Conservation (phyloP, 1,284 basidiomycete genomes). For the Tetrapyrgos nigripes region DNA sequence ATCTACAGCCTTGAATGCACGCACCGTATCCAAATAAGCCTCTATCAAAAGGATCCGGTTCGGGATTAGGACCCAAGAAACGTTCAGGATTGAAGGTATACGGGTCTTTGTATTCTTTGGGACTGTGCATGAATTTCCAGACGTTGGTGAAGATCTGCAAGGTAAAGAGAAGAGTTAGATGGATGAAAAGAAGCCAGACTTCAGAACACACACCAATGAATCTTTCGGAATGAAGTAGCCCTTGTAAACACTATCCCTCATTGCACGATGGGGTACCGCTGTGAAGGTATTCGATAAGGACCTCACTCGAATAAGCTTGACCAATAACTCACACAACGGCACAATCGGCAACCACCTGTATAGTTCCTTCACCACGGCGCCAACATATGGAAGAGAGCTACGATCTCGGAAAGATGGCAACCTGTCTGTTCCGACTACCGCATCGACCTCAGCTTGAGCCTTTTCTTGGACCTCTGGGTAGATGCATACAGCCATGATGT, state of each 20-base stretch:
- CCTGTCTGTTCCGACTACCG: conserved; percentile 28
- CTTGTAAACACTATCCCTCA: conserved; percentile 38
- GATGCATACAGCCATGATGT: conserved; percentile 33
- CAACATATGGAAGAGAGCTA: conserved; percentile 23
- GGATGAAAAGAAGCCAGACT: conserved; percentile 20
- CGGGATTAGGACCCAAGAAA: conserved; percentile 17
- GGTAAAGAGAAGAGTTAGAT: background rate
- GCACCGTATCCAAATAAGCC: conserved; percentile 20
- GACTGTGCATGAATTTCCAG: conserved; percentile 30
- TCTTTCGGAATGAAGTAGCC: conserved; percentile 44
- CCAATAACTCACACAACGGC: conserved; percentile 16
- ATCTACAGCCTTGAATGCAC: background rate
- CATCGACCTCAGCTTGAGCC: conserved; percentile 33
- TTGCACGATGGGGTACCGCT: conserved; percentile 36
- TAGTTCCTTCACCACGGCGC: conserved; percentile 27
- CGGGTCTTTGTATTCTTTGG: conserved; percentile 32
- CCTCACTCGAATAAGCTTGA: background rate
- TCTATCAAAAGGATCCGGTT: conserved; percentile 18
- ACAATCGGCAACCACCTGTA: conserved; percentile 21
- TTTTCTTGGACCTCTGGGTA: conserved; percentile 32
- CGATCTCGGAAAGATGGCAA: conserved; percentile 23
- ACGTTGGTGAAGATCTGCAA: conserved; percentile 5
- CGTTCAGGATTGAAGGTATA: conserved; percentile 36
- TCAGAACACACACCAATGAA: conserved; percentile 32
- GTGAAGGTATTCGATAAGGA: background rate